Conservation (phyloP, 140 eudicot species). For the Anethum foeniculum region DNA sequence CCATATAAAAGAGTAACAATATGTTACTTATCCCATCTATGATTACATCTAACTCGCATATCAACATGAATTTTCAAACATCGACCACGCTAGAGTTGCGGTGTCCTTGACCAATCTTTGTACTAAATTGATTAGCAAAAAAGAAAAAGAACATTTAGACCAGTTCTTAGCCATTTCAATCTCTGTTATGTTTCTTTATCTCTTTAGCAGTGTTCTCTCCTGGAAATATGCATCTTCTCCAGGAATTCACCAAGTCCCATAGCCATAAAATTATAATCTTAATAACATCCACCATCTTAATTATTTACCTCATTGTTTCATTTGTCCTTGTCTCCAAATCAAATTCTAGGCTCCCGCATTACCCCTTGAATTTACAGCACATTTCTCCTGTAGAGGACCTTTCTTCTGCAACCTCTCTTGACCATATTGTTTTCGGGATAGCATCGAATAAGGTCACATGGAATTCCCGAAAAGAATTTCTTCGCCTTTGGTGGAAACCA, state of each 20-base stretch:
- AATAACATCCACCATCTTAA: slow-evolving; percentile 20
- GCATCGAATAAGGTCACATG: slow-evolving; percentile 55
- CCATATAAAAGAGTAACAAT: background rate
- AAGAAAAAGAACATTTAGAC: background rate
- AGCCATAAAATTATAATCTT: slow-evolving; percentile 25
- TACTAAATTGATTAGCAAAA: background rate
- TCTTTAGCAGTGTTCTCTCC: background rate
- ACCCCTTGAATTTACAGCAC: slow-evolving; percentile 8
- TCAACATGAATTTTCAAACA: background rate
- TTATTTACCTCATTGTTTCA: slow-evolving; percentile 29
- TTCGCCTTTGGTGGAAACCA: slow-evolving; percentile 80
- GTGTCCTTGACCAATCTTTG: background rate
- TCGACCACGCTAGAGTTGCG: background rate
- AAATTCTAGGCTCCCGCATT: slow-evolving; percentile 17
- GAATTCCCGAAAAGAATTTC: slow-evolving; percentile 42
- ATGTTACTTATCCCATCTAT: background rate
- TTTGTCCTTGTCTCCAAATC: slow-evolving; percentile 25
- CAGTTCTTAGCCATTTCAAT: background rate
- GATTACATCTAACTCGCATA: background rate
- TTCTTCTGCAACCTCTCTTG: slow-evolving; percentile 40
- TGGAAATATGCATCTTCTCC: slow-evolving; percentile 26
- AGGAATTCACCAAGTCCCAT: slow-evolving; percentile 21
- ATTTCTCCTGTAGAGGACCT: background rate
- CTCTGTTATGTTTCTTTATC: background rate
- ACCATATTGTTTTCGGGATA: slow-evolving; percentile 72